These are phyloP conservation scores for Alisma plantagoaquatica DNA, from an alignment of 106 monocot genomes.

Conservation along the genomic window DNA sequence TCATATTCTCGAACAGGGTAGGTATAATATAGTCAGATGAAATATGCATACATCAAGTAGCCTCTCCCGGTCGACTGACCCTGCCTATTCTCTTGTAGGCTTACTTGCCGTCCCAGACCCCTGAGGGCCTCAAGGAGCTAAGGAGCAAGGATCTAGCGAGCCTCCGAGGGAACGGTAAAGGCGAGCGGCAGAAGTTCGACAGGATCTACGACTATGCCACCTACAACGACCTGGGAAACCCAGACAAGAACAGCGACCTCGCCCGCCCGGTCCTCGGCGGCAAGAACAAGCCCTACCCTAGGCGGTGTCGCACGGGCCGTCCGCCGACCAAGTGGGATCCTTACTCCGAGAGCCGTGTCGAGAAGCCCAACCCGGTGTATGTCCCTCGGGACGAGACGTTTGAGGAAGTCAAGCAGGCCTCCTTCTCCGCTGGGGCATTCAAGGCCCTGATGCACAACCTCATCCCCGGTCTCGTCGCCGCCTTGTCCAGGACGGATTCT, in stretches of 20 bases:
- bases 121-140: slow-evolving; percentile 51
- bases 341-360: slow-evolving; percentile 30
- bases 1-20: slow-evolving; percentile 68
- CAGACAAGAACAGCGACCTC: slow-evolving; percentile 42
- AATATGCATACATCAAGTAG: not conserved
- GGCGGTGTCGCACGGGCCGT: slow-evolving; percentile 63
- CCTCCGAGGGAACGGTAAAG: slow-evolving; percentile 57
- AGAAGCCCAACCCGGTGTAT: slow-evolving; percentile 44
- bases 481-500: slow-evolving; percentile 31
- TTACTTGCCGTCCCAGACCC: slow-evolving; percentile 71
- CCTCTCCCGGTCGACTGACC: not conserved
- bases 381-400: slow-evolving; percentile 71
- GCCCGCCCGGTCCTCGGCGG: slow-evolving; percentile 45
- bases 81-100: slow-evolving; percentile 15
- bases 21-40: not conserved
- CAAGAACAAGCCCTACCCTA: slow-evolving; percentile 37
- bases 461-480: slow-evolving; percentile 30
- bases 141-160: slow-evolving; percentile 27
- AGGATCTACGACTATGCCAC: slow-evolving; percentile 49
- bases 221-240: slow-evolving; percentile 68
- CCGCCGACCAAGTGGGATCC: slow-evolving; percentile 42
- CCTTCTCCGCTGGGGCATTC: slow-evolving; percentile 37
- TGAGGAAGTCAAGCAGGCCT: slow-evolving; percentile 51
- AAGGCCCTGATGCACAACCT: slow-evolving; percentile 50
- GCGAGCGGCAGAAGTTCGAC: slow-evolving; percentile 52